Evolutionary conservation across 2,329 filamentous ascomycete genomes (phyloP).

Genomic region (Colletotrichum phormii): DNA sequence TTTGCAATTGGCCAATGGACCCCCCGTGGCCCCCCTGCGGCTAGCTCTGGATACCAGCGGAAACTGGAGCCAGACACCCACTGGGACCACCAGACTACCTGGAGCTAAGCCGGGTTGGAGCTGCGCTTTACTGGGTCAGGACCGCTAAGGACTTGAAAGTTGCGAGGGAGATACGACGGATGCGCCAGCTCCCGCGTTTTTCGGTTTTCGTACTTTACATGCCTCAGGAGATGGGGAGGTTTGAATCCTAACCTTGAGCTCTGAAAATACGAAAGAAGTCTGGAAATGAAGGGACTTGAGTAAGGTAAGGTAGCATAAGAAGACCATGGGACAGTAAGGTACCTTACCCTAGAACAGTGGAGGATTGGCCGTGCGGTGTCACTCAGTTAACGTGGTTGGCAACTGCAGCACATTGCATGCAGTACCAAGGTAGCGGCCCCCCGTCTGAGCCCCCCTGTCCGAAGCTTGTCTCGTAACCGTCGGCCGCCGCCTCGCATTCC

Average conservation of each 20-base stretch:
- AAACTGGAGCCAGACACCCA: constrained; percentile 7
- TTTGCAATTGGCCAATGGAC: constrained; percentile 33
- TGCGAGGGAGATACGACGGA: background rate
- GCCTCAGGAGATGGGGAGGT: background rate
- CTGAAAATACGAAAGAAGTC: background rate
- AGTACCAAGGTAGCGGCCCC: background rate
- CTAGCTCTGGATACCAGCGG: constrained; percentile 22
- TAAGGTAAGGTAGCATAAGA: background rate
- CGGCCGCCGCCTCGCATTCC: constrained; percentile 31
- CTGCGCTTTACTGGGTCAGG: constrained; percentile 18
- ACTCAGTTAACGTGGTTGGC: constrained; percentile 4
- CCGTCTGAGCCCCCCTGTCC: constrained; percentile 15
- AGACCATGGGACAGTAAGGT: background rate
- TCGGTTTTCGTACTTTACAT: background rate
- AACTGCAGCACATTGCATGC: background rate
- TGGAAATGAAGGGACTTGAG: background rate
- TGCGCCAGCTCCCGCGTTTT: background rate
- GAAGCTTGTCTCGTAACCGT: constrained; percentile 36
- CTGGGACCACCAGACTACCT: background rate
- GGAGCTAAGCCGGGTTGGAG: constrained; percentile 19
- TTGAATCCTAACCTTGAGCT: background rate
- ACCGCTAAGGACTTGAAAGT: background rate
- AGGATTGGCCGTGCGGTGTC: background rate
- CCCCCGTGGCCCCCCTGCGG: background rate
- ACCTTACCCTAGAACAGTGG: background rate